A percentile compares a stretch with the other conserved stretches of the same genome.
phyloP scores from a whole-genome alignment of 2,329 filamentous ascomycete genomes.

The Neofusicoccum ribis region DNA sequence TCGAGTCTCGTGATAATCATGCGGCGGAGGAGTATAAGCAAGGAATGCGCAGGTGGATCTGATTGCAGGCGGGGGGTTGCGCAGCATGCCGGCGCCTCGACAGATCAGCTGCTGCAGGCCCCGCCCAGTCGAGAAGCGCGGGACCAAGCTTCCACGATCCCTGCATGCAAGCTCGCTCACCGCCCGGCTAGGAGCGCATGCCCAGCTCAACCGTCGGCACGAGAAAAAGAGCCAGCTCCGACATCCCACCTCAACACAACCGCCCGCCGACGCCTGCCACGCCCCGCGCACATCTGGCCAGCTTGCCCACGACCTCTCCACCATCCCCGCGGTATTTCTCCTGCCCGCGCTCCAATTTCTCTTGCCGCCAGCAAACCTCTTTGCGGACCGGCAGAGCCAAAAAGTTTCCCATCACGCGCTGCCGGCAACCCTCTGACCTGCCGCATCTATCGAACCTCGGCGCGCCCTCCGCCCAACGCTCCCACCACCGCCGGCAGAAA shows the following conservation, averaged over 20 bases:
- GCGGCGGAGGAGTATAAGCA: neutral
- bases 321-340: neutral
- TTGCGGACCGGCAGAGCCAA: neutral
- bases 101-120: neutral
- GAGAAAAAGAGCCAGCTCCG: slow-evolving; percentile 14
- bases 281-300: neutral
- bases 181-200: neutral
- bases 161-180: slow-evolving; percentile 4
- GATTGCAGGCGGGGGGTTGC: neutral
- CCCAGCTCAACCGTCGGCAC: slow-evolving; percentile 9
- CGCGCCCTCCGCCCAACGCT: slow-evolving; percentile 2
- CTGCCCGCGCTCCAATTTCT: neutral
- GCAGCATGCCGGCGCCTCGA: neutral
- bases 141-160: neutral
- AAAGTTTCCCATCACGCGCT: neutral
- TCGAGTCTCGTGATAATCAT: neutral
- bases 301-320: neutral
- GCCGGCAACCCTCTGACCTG: neutral
- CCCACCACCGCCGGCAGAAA: neutral
- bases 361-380: neutral
- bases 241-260: slow-evolving; percentile 18
- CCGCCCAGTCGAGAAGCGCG: neutral
- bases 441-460: neutral
- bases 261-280: neutral
- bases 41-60: neutral